A percentile compares a stretch with the other conserved stretches of the same genome.
These are phyloP conservation scores for Chaetoscypha palmicola DNA, from an alignment of 2,329 filamentous ascomycete genomes.

Conservation along the genomic window DNA sequence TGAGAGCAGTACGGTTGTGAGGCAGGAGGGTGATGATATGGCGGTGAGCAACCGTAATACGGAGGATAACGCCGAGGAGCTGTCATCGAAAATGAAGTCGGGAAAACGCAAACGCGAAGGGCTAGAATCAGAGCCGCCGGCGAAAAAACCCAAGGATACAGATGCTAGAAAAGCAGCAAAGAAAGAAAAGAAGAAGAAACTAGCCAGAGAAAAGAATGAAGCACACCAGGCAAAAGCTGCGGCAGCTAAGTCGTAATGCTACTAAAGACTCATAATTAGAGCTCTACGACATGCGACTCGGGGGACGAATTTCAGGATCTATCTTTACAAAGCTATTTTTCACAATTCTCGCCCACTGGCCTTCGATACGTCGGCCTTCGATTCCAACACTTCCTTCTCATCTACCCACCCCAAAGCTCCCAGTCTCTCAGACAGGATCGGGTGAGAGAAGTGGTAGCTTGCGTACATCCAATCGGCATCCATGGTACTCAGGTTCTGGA, in stretches of 20 bases:
- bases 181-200: constrained; percentile 39
- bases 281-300: too few species aligned
- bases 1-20: constrained; percentile 11
- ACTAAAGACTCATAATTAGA: too few species aligned
- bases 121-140: constrained; percentile 43
- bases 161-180: constrained; percentile 36
- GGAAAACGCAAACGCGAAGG: constrained; percentile 35
- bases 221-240: constrained; percentile 38
- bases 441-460: constrained; percentile 97
- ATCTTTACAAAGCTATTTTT: constrained; percentile 20
- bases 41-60: constrained; percentile 33
- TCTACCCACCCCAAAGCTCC: constrained; percentile 86
- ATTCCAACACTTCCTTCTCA: constrained; percentile 44
- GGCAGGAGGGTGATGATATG: constrained; percentile 35
- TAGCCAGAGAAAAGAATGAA: constrained; percentile 56
- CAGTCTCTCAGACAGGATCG: constrained; percentile 87
- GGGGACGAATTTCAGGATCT: too few species aligned
- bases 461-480: constrained; percentile 98
- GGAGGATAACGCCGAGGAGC: constrained; percentile 28
- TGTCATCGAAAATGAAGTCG: constrained; percentile 16
- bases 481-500: constrained; percentile 97
- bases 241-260: too few species aligned
- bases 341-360: constrained; percentile 72
- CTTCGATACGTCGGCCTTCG: constrained; percentile 41
- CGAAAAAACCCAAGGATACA: constrained; percentile 43